Evolutionary conservation across 2,329 filamentous ascomycete species (phyloP), one percentile per base, ranked within the genome.

Genomic region (Penicillium sclerotigenum): DNA sequence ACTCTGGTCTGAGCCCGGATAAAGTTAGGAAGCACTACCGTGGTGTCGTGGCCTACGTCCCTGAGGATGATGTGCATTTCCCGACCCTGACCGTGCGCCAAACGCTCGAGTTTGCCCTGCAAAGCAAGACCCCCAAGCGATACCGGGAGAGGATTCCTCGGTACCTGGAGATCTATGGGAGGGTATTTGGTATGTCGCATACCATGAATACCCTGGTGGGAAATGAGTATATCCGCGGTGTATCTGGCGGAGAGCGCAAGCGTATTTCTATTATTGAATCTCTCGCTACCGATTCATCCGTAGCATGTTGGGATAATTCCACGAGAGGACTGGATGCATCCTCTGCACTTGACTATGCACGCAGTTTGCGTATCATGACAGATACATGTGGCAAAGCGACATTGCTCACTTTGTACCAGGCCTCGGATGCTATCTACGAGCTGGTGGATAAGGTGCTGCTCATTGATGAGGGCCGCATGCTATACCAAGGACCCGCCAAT

Each of bases 371-470:
- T 14, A 81, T 84, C 50, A 87, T 90, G 82, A 90, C 88, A 0
- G 85, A 90, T 54, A 83, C 89, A 33, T 84, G 81, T 60, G 83
- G 87, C 51, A 82, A 85, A 11, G 86, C 85, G 0, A 87, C 84
- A 0, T 77, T 87, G 4, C 84, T 87, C 1, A 88, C 87, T 0
- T 75, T 89, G 0, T 89, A 89, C 66, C 85, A 87, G 68, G 85
- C 84, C 4, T 83, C 83, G 20, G 83, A 87, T 64, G 81, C 81
- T 6, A 85, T 87, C 51, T 87, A 86, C 65, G 78, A 84, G 50
- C 75, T 87, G 26, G 87, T 90, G 77, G 88, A 91, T 68, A 90
- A 90, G 69, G 87, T 91, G 2, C 72, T 90, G 16, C 81, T 90
- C 18, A 87, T 91, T 41, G 86, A 91, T 59, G 77, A 84, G 59